Evolutionary conservation across 345 rosid species (phyloP).

Genomic region (Linum trigynum): DNA sequence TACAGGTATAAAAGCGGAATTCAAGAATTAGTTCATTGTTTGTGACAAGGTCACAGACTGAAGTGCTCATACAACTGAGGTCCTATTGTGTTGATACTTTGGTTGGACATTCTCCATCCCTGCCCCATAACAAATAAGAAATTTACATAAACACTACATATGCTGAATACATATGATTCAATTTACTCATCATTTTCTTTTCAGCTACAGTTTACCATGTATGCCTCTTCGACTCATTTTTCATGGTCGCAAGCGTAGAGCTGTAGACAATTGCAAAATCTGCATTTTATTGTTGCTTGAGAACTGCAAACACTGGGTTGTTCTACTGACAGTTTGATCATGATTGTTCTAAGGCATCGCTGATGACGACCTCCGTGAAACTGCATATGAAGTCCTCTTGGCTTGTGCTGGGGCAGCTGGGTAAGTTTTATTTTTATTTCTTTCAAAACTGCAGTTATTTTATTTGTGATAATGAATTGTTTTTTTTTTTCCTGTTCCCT

Average conservation of each 20-base stretch:
- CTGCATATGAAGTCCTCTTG: slow-evolving; percentile 85
- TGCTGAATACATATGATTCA: not conserved
- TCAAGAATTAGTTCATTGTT: not conserved
- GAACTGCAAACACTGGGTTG: not conserved
- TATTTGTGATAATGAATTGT: not conserved
- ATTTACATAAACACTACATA: not conserved
- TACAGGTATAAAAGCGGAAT: slow-evolving; percentile 46
- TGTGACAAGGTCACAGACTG: not conserved
- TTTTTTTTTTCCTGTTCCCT: slow-evolving; percentile 1
- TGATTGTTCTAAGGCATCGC: slow-evolving; percentile 48
- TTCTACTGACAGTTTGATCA: not conserved
- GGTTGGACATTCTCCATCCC: not conserved
- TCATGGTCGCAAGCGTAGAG: too few relatives aligned
- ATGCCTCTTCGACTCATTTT: too few relatives aligned
- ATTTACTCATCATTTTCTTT: not conserved
- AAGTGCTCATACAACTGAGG: not conserved
- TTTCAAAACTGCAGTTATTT: slow-evolving; percentile 7
- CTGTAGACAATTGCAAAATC: too few relatives aligned
- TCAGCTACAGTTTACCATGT: too few relatives aligned
- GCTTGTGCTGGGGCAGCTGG: slow-evolving; percentile 98
- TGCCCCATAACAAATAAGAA: not conserved
- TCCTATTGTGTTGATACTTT: not conserved
- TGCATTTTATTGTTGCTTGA: too few relatives aligned
- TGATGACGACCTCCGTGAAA: slow-evolving; percentile 92
- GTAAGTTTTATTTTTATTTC: slow-evolving; percentile 29